Conservation (phyloP, 257 asterid genomes). For the Forsythia suspensa region DNA sequence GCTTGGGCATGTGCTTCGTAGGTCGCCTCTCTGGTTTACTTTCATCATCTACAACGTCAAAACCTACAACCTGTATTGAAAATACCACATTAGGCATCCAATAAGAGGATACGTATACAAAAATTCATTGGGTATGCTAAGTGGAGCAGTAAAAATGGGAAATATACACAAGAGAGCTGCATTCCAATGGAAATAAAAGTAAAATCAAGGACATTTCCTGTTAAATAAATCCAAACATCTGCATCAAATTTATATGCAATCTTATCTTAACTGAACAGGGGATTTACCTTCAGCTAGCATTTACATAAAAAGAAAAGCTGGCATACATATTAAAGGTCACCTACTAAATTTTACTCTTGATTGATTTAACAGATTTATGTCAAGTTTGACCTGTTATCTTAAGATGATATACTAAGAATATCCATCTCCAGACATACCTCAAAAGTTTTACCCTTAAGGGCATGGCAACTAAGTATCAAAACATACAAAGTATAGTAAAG, state of each 20-base stretch:
- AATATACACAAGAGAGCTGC: not conserved
- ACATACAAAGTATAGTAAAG: not conserved
- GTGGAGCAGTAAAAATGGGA: slow-evolving; percentile 9
- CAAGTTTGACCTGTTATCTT: slow-evolving; percentile 8
- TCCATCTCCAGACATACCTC: slow-evolving; percentile 1
- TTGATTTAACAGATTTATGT: not conserved
- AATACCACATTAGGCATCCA: slow-evolving; percentile 19
- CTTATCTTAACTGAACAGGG: not conserved
- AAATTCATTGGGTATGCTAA: slow-evolving; percentile 9
- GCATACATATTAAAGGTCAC: slow-evolving; percentile 2
- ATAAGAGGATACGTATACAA: not conserved
- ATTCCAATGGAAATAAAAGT: not conserved
- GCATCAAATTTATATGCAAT: not conserved
- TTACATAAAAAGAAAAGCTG: slow-evolving; percentile 7
- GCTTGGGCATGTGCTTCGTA: slow-evolving; percentile 94
- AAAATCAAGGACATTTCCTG: slow-evolving; percentile 11
- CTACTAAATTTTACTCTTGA: slow-evolving; percentile 9
- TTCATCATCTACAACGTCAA: slow-evolving; percentile 97
- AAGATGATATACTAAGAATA: slow-evolving; percentile 12
- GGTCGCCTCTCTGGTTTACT: slow-evolving; percentile 98
- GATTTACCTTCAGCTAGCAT: not conserved
- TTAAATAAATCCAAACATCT: not conserved
- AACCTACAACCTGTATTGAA: slow-evolving; percentile 81
- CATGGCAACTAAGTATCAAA: not conserved
- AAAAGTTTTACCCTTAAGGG: not conserved